Conservation (phyloP, 495 filamentous ascomycete genomes). For the Trichoderma erinaceum region DNA sequence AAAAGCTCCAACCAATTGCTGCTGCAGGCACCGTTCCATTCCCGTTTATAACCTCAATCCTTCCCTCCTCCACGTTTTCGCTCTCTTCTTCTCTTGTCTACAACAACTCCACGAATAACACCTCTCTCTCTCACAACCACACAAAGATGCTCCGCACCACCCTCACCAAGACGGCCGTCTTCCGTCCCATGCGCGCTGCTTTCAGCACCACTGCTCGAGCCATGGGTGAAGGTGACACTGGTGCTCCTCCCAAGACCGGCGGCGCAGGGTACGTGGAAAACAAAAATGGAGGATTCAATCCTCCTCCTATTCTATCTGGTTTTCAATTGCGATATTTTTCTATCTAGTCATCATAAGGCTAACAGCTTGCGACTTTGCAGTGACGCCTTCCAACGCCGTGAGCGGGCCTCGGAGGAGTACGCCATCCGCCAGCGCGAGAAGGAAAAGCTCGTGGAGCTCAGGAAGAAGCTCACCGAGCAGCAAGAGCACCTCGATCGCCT, state of each 20-base stretch:
- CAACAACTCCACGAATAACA: neutral
- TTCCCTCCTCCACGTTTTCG: neutral
- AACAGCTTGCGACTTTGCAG: conserved; percentile 35
- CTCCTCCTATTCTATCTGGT: neutral
- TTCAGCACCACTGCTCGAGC: conserved; percentile 58
- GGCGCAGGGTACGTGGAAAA: conserved; percentile 35
- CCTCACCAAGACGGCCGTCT: conserved; percentile 49
- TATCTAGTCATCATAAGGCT: neutral
- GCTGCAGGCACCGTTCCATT: neutral
- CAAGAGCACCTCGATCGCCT: conserved; percentile 76
- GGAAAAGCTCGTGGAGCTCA: conserved; percentile 71
- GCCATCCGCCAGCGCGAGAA: conserved; percentile 79
- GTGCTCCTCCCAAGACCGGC: conserved; percentile 48
- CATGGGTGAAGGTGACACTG: conserved; percentile 65
- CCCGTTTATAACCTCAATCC: neutral
- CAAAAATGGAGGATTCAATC: too few relatives aligned
- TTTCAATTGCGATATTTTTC: neutral
- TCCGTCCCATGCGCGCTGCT: conserved; percentile 42
- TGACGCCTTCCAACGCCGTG: conserved; percentile 85
- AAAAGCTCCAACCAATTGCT: conserved; percentile 7
- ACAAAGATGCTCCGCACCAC: conserved; percentile 59
- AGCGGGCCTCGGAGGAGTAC: conserved; percentile 77
- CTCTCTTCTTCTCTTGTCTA: neutral
- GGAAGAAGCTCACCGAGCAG: conserved; percentile 73
- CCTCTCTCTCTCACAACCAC: neutral